Base-by-base conservation (phyloP, 2,329 filamentous ascomycete species). In the Dactylellina cionopaga region DNA sequence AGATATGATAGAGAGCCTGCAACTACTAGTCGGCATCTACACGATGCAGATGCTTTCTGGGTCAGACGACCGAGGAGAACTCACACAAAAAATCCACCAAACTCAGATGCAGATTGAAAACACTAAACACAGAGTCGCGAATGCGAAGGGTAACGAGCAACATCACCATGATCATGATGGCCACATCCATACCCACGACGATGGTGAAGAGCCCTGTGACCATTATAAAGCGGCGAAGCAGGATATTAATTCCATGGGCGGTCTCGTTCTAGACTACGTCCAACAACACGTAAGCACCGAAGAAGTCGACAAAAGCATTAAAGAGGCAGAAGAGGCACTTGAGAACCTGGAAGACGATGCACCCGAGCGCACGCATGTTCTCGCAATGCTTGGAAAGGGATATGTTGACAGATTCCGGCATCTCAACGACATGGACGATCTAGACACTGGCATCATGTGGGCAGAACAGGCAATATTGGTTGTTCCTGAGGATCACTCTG, bases 391-490 rank as follows among this genome's bases (percentile, higher is more conserved):
- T 22, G 52, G 35, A 5, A 25, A 29, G 3, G 52, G 33, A 17
- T 41, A 43, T 17, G 35, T 56, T 2, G 24, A 19, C 6, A 6
- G 52, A 3, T 56, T 43, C 52, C 33, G 22, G 3, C 19, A 25
- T 13, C 22, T 56, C 17, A 41, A 56, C 24, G 52, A 56, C 17
- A 9, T 15, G 27, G 52, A 56, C 35, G 52, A 56, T 22, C 35
- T 56, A 15, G 52, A 56, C 35, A 29, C 52, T 5, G 33, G 52
- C 7, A 56, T 56, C 33, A 56, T 56, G 52, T 56, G 52, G 52
- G 52, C 52, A 15, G 52, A 56, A 31, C 52, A 56, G n/a, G 52
- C 52, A 9, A n/a, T 44, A 2, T 25, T 56, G 3, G 13, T 56
- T 5, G 6, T 56, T n/a, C 52, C 52, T 5, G 52, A 56, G 10